Percentiles rank a stretch among this genome's conserved stretches.
Evolutionary conservation across 768 basidiomycete species (phyloP).

Genomic region (Mycena maculata): DNA sequence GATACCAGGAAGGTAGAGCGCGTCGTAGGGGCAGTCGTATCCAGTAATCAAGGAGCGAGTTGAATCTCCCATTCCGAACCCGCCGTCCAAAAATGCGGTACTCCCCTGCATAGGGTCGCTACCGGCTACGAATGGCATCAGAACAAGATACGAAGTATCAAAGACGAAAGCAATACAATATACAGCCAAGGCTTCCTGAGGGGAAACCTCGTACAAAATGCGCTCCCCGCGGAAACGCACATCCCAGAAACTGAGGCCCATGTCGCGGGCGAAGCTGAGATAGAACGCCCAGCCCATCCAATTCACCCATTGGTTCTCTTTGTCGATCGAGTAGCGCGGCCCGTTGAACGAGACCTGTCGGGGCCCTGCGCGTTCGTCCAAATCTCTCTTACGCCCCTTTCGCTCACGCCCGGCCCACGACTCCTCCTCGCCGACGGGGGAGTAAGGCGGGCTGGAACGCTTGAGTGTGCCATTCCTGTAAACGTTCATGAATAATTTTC

Average conservation of each 20-base stretch:
- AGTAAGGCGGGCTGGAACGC: constrained; percentile 48
- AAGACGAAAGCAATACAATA: constrained; percentile 51
- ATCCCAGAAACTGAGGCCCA: constrained; percentile 75
- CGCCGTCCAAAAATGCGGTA: constrained; percentile 72
- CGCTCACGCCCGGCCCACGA: constrained; percentile 63
- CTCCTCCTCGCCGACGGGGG: constrained; percentile 46
- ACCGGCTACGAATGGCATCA: constrained; percentile 52
- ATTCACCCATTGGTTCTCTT: constrained; percentile 61
- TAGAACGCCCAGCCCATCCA: constrained; percentile 79
- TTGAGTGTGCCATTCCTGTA: constrained; percentile 60
- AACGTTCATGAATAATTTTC: background rate
- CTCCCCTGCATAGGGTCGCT: constrained; percentile 71
- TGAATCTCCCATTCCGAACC: constrained; percentile 69
- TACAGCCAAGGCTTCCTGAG: constrained; percentile 73
- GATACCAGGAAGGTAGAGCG: constrained; percentile 69
- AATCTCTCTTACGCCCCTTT: constrained; percentile 54
- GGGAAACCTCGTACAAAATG: constrained; percentile 70
- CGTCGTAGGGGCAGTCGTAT: constrained; percentile 75
- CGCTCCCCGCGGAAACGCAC: constrained; percentile 67
- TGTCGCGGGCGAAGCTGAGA: too few species aligned
- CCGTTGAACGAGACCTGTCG: constrained; percentile 72
- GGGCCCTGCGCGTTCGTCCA: constrained; percentile 75
- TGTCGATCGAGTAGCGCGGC: constrained; percentile 66
- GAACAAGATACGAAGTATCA: background rate
- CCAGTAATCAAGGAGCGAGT: constrained; percentile 70